Evolutionary conservation across 1,139 yeast genomes (phyloP).

Genomic region (Protomyces inundatus): DNA sequence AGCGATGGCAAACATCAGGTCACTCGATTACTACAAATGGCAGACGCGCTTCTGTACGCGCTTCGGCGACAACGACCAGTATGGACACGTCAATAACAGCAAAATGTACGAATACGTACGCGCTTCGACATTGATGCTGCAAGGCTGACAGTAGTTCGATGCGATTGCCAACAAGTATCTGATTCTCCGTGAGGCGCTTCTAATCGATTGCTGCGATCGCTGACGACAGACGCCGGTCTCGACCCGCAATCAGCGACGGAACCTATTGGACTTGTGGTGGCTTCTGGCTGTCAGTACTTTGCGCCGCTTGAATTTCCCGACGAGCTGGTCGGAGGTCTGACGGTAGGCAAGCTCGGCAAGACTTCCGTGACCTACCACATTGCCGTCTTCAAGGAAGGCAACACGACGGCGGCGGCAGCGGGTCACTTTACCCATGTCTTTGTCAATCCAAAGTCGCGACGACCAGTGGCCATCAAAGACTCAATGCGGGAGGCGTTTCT

Average conservation of each 20-base stretch:
- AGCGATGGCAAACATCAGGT: not conserved
- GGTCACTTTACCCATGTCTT: constrained; percentile 22
- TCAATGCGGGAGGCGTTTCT: constrained; percentile 1
- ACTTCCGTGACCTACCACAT: constrained; percentile 13
- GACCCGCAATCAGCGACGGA: not conserved
- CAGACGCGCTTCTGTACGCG: constrained; percentile 9
- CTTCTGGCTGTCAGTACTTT: constrained; percentile 20
- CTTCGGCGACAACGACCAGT: constrained; percentile 22
- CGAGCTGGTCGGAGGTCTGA: not conserved
- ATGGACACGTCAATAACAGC: constrained; percentile 19
- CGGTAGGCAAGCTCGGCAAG: constrained; percentile 10
- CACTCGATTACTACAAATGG: not conserved
- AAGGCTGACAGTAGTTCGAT: not conserved
- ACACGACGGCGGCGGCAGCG: constrained; percentile 2
- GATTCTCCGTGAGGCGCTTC: not conserved
- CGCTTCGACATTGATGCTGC: not conserved
- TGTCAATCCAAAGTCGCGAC: constrained; percentile 17
- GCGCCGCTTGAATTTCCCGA: constrained; percentile 19
- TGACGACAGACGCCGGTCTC: not conserved
- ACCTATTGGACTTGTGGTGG: constrained; percentile 21
- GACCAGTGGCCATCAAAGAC: constrained; percentile 10
- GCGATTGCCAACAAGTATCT: constrained; percentile 21
- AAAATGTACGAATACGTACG: constrained; percentile 6
- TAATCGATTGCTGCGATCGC: not conserved
- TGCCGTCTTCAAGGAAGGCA: not conserved